Percentiles rank a stretch among this genome's conserved stretches.
Conservation (phyloP, 495 filamentous ascomycete genomes). For the Talaromyces proteolyticus region DNA sequence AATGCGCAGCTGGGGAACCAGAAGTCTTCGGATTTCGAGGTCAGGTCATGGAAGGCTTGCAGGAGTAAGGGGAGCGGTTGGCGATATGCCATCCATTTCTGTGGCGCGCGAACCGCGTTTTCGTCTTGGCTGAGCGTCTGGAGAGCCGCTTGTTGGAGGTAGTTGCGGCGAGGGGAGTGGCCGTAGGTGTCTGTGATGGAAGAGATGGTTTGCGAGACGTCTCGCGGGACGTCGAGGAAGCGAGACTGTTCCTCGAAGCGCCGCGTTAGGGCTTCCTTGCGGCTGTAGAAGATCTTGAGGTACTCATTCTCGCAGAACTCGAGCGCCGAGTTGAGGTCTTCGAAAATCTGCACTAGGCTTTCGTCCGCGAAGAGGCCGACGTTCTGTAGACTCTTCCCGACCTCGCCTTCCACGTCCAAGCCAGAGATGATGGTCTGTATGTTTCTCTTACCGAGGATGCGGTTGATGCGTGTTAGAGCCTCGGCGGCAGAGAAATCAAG, state of each 20-base stretch:
- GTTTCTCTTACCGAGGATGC: conserved; percentile 64
- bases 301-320: conserved; percentile 96
- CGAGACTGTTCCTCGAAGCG: conserved; percentile 9
- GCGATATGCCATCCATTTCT: conserved; percentile 72
- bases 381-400: conserved; percentile 71
- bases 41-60: conserved; percentile 81
- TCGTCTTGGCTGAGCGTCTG: conserved; percentile 60
- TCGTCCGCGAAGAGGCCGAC: conserved; percentile 72
- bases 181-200: conserved; percentile 47
- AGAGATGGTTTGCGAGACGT: conserved; percentile 8
- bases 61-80: conserved; percentile 88
- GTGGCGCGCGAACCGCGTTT: conserved; percentile 35
- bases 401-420: conserved; percentile 61
- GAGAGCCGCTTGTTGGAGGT: conserved; percentile 72
- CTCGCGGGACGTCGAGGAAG: conserved; percentile 47
- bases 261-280: conserved; percentile 33
- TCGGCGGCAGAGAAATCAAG: conserved; percentile 95
- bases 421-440: conserved; percentile 80
- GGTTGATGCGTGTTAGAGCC: conserved; percentile 85
- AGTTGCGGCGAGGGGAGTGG: conserved; percentile 71
- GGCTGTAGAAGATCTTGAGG: conserved; percentile 72
- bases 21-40: conserved; percentile 80
- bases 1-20: conserved; percentile 76
- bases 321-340: conserved; percentile 85
- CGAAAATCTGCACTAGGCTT: conserved; percentile 68